Evolutionary conservation across 2,329 filamentous ascomycete species (phyloP).

Genomic region (Teratosphaeria zuluensis): DNA sequence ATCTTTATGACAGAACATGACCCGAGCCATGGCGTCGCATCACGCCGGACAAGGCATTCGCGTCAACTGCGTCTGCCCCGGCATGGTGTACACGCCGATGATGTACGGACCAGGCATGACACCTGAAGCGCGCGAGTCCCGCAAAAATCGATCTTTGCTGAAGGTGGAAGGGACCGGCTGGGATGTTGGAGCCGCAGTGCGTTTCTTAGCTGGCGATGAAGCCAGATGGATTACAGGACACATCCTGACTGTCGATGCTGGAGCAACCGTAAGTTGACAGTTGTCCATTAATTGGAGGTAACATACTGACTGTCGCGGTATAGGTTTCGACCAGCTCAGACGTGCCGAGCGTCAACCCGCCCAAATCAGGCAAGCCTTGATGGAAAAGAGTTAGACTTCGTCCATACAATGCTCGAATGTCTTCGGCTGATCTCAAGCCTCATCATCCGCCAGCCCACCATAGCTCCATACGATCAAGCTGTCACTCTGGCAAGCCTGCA

Average conservation of each 20-base stretch:
- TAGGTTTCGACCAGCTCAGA: not conserved
- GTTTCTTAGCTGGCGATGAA: slow-evolving; percentile 44
- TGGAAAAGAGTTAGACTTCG: not conserved
- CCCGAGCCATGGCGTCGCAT: slow-evolving; percentile 46
- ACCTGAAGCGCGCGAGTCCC: slow-evolving; percentile 39
- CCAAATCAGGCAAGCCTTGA: not conserved
- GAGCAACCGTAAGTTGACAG: slow-evolving; percentile 27
- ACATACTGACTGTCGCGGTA: not conserved
- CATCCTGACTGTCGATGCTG: slow-evolving; percentile 40
- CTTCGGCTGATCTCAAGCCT: not conserved
- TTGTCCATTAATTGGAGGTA: not conserved
- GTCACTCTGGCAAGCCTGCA: slow-evolving; percentile 14
- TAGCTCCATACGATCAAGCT: slow-evolving; percentile 13
- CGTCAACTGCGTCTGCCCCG: slow-evolving; percentile 48
- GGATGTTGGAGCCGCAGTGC: slow-evolving; percentile 43
- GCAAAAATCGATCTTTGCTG: slow-evolving; percentile 42
- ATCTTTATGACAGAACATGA: slow-evolving; percentile 36
- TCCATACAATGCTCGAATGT: not conserved
- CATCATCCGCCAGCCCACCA: not conserved
- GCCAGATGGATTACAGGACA: slow-evolving; percentile 43
- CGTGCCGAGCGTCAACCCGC: not conserved
- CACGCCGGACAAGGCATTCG: slow-evolving; percentile 42
- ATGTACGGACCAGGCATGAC: slow-evolving; percentile 44
- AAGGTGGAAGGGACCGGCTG: slow-evolving; percentile 46
- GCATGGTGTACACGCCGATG: slow-evolving; percentile 48